Evolutionary conservation across 768 basidiomycete species (phyloP), one percentile per base, ranked within the genome.

Genomic region (Suillus hirtellus): DNA sequence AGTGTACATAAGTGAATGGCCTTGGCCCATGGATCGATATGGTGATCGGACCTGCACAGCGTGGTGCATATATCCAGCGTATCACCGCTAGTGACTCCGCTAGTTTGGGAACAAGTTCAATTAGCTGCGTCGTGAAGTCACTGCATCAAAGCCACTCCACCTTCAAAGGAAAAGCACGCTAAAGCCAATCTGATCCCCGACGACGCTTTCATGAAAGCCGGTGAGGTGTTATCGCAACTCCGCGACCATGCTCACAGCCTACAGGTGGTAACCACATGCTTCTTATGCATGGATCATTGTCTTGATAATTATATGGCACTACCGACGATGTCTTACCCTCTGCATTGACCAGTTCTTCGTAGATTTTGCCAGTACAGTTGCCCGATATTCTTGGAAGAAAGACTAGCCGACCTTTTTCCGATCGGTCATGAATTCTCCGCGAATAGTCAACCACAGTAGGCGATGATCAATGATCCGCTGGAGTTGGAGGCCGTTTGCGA

Each of bases 91-190:
- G 9, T 9, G 31, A 31, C 31, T 5, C 17, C 31, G 50, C 10
- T 19, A 52, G 27, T 10, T 8, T 46, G 4, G 4, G 24, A 24
- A 21, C 21, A 21, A 31, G 15, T 50, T 19, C 9, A 11, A 19
- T 52, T 31, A 52, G 17, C 27, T 19, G 52, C 31, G 52, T 53
- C 11, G 52, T 34, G 52, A 35, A n/a, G 52, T 53, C 50, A 53
- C 50, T 34, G 31, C 50, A 52, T 27, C 31, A 35, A 31, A 0
- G 31, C 31, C 31, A 31, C 31, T 27, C 27, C 27, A 27, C 31
- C 4, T 52, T 52, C 52, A n/a, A 34, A 31, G 1, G 9, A 34
- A 31, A 9, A 9, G 15, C 49, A 31, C 31, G 0, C 52, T 34
- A 34, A 10, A 34, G 31, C 31, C 9, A 34, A 19, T 19, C 17